These are phyloP conservation scores for Candida buenavistaensis DNA, from an alignment of 1,139 yeast species.

Conservation along the genomic window DNA sequence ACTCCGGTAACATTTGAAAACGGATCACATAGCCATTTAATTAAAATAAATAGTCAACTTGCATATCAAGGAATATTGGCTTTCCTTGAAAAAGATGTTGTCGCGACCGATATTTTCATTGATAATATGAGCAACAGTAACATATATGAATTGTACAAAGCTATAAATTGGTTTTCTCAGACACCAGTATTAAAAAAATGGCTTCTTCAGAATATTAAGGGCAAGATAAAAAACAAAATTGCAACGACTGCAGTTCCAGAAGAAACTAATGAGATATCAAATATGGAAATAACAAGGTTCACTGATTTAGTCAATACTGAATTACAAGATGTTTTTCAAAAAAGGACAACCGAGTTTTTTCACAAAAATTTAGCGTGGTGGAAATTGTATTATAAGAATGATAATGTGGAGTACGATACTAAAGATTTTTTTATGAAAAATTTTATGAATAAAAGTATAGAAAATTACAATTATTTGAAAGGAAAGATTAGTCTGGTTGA, in stretches of 20 bases:
- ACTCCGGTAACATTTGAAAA: constrained; percentile 25
- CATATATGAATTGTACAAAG: constrained; percentile 35
- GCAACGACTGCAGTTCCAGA: constrained; percentile 3
- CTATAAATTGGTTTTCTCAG: constrained; percentile 29
- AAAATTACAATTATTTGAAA: constrained; percentile 35
- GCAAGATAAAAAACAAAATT: constrained; percentile 9
- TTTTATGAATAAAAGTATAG: constrained; percentile 44
- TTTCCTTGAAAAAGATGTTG: constrained; percentile 31
- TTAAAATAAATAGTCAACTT: constrained; percentile 36
- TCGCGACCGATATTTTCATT: constrained; percentile 33
- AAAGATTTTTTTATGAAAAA: constrained; percentile 37
- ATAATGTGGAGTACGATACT: constrained; percentile 46
- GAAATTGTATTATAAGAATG: constrained; percentile 45
- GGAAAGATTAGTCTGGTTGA: constrained; percentile 35
- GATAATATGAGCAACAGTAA: constrained; percentile 36
- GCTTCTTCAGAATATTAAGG: constrained; percentile 24
- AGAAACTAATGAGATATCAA: constrained; percentile 9
- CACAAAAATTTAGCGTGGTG: constrained; percentile 39
- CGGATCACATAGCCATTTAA: constrained; percentile 23
- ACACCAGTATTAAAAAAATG: constrained; percentile 24
- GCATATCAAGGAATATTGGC: constrained; percentile 31
- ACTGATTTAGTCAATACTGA: constrained; percentile 38
- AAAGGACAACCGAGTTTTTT: constrained; percentile 32
- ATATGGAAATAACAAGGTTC: constrained; percentile 28
- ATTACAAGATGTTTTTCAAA: constrained; percentile 36